Percentiles rank a stretch among this genome's conserved stretches.
Evolutionary conservation across 2,329 filamentous ascomycete species (phyloP).

Genomic region (Shiraia sp.): DNA sequence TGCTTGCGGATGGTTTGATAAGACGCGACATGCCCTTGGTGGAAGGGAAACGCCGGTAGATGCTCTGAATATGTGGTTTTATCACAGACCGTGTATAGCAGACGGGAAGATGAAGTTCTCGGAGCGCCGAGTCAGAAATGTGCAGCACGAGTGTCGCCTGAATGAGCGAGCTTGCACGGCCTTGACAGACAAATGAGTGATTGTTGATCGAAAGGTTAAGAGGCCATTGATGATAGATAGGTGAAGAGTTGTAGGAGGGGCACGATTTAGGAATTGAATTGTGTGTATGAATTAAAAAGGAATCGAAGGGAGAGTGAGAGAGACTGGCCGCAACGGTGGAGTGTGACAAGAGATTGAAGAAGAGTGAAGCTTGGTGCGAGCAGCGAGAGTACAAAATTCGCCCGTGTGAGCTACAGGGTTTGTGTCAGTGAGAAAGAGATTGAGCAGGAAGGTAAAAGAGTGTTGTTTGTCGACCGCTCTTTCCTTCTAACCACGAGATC

Average conservation of each 20-base stretch:
- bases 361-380: conserved; percentile 15
- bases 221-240: not conserved
- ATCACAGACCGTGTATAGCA: conserved; percentile 25
- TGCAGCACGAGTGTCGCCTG: too few species aligned
- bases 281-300: conserved; percentile 3
- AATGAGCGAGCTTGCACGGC: too few species aligned
- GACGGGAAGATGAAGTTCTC: too few species aligned
- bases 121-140: too few species aligned
- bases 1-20: conserved; percentile 16
- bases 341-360: conserved; percentile 5
- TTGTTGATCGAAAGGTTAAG: not conserved
- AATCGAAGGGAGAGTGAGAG: conserved; percentile 29
- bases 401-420: conserved; percentile 25
- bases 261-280: not conserved
- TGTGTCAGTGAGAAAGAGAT: conserved; percentile 17
- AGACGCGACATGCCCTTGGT: conserved; percentile 32
- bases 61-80: conserved; percentile 24
- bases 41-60: conserved; percentile 30
- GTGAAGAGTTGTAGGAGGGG: not conserved
- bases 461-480: conserved; percentile 20
- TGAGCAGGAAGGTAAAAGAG: conserved; percentile 10
- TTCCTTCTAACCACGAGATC: conserved; percentile 17
- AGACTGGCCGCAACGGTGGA: conserved; percentile 12
- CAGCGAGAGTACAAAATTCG: conserved; percentile 28
- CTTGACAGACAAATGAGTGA: not conserved